A percentile compares a stretch with the other conserved stretches of the same genome.
phyloP scores from a whole-genome alignment of 352 stramenopile genomes.

The Globisporangium cederbergense region DNA sequence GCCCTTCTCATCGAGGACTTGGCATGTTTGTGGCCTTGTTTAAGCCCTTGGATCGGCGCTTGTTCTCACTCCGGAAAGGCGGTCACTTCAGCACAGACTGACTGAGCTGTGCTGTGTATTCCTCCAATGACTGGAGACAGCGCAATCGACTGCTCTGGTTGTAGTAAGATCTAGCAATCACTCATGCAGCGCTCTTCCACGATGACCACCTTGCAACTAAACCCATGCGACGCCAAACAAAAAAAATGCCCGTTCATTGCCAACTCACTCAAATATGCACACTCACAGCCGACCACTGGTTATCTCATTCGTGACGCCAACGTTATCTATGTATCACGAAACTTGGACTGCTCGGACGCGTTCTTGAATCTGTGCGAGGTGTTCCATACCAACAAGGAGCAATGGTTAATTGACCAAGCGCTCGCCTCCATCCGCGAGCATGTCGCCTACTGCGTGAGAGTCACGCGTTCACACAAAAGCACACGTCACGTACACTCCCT shows the following conservation, averaged over 20 bases:
- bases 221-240: no score
- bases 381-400: not conserved
- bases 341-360: constrained; percentile 34
- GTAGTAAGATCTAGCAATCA: no score
- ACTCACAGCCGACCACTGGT: not conserved
- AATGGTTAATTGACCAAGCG: not conserved
- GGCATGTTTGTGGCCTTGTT: no score
- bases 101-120: no score
- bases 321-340: constrained; percentile 16
- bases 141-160: no score
- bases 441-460: not conserved
- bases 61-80: no score
- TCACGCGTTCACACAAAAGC: not conserved
- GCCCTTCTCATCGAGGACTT: no score
- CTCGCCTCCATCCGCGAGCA: not conserved
- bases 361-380: constrained; percentile 41
- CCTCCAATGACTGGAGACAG: no score
- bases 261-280: not conserved
- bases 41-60: no score
- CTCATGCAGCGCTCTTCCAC: no score
- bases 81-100: no score
- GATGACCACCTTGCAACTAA: no score
- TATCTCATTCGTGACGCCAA: not conserved
- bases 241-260: not conserved
- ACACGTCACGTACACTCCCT: constrained; percentile 49